Evolutionary conservation across 805 yeast genomes (phyloP).

Genomic region (Starmera amethionina): DNA sequence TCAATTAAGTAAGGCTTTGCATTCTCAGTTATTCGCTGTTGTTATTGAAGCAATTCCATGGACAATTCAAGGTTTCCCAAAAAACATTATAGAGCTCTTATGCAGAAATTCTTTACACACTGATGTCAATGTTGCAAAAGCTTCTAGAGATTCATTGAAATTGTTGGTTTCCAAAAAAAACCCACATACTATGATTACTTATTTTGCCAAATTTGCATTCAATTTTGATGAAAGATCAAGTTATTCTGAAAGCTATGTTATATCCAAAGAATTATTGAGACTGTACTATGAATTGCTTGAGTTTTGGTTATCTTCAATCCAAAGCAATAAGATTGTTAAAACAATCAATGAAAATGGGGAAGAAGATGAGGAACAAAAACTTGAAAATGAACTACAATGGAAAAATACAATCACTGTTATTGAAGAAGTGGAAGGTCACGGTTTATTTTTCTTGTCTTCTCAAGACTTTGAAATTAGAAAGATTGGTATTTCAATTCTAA

Average conservation of each 20-base stretch:
- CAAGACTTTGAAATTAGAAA: slow-evolving; percentile 72
- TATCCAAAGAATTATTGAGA: slow-evolving; percentile 51
- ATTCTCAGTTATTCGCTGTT: slow-evolving; percentile 56
- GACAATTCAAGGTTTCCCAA: slow-evolving; percentile 48
- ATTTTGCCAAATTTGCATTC: slow-evolving; percentile 73
- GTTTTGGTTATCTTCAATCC: slow-evolving; percentile 71
- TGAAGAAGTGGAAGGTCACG: slow-evolving; percentile 95
- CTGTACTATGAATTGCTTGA: slow-evolving; percentile 72
- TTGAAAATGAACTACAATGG: slow-evolving; percentile 62
- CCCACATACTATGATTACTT: slow-evolving; percentile 60
- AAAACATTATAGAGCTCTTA: slow-evolving; percentile 62
- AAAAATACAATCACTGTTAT: slow-evolving; percentile 74
- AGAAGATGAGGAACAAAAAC: slow-evolving; percentile 16
- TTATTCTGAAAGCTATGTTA: slow-evolving; percentile 46
- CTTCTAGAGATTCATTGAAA: slow-evolving; percentile 55
- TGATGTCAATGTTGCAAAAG: slow-evolving; percentile 48
- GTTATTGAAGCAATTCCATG: slow-evolving; percentile 69
- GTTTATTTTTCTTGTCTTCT: slow-evolving; percentile 81
- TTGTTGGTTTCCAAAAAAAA: slow-evolving; percentile 58
- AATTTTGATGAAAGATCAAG: slow-evolving; percentile 65
- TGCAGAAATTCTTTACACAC: slow-evolving; percentile 69
- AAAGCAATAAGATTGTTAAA: slow-evolving; percentile 22
- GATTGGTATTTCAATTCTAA: slow-evolving; percentile 64
- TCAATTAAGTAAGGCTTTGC: slow-evolving; percentile 26
- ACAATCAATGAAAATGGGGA: slow-evolving; percentile 1